Conservation (phyloP, 306 rosid species). For the Vigna unguiculata region DNA sequence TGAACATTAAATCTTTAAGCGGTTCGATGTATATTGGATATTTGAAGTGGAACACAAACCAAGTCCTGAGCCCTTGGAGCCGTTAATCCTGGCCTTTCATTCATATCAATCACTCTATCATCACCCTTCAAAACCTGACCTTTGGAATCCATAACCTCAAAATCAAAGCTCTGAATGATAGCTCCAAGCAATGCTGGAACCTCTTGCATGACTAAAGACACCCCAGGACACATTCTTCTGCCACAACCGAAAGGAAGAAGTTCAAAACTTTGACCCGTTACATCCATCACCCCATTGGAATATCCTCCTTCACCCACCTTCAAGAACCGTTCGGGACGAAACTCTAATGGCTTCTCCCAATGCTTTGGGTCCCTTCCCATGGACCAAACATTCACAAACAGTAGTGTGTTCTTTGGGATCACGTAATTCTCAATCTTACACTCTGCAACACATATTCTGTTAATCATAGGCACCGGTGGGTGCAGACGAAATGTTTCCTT, state of each 20-base stretch:
- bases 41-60: conserved; percentile 32
- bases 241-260: conserved; percentile 58
- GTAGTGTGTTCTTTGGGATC: conserved; percentile 31
- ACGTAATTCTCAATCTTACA: conserved; percentile 43
- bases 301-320: not conserved
- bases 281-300: not conserved
- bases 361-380: conserved; percentile 52
- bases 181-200: conserved; percentile 45
- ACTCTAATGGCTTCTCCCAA: conserved; percentile 52
- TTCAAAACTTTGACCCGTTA: conserved; percentile 44
- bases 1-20: no score
- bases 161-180: conserved; percentile 56
- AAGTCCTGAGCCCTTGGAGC: conserved; percentile 47
- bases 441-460: conserved; percentile 43
- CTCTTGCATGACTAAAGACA: conserved; percentile 41
- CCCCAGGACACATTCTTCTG: conserved; percentile 55
- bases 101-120: not conserved
- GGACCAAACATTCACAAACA: conserved; percentile 49
- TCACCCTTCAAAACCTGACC: conserved; percentile 13
- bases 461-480: conserved; percentile 45
- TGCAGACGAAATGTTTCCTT: conserved; percentile 54
- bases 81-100: conserved; percentile 47
- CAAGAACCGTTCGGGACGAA: conserved; percentile 45
- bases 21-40: not conserved
- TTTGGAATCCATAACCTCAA: not conserved